Percentiles rank a stretch among this genome's conserved stretches.
phyloP scores from a whole-genome alignment of 345 rosid genomes.

The Eutrema yunnanense region DNA sequence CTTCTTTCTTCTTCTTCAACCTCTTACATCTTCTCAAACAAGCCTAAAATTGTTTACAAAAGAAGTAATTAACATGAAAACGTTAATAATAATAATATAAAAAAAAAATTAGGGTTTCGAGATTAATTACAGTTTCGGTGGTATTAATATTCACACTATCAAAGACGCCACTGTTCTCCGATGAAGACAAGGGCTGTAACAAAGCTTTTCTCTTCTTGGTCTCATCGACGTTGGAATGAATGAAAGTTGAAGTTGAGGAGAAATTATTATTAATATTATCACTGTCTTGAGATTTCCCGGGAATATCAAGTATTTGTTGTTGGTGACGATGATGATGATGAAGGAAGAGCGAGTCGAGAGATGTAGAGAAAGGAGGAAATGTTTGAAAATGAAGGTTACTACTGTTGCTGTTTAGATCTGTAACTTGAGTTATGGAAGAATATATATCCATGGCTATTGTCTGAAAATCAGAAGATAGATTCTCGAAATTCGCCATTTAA shows the following conservation, averaged over 20 bases:
- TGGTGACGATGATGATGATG: slow-evolving; percentile 13
- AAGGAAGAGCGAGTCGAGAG: slow-evolving; percentile 35
- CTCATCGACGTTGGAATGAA: slow-evolving; percentile 10
- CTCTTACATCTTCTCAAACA: slow-evolving; percentile 44
- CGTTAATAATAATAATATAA: not conserved
- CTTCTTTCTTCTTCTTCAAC: slow-evolving; percentile 33
- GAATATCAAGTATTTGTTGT: slow-evolving; percentile 28
- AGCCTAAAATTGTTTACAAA: not conserved
- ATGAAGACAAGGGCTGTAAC: slow-evolving; percentile 35
- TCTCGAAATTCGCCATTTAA: slow-evolving; percentile 27
- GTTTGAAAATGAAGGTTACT: slow-evolving; percentile 26
- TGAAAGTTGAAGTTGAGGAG: slow-evolving; percentile 18
- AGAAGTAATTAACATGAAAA: not conserved
- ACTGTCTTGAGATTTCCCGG: slow-evolving; percentile 21
- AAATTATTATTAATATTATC: slow-evolving; percentile 11
- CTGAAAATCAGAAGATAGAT: slow-evolving; percentile 20
- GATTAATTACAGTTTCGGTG: slow-evolving; percentile 23
- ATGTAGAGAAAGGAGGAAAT: slow-evolving; percentile 30
- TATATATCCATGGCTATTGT: slow-evolving; percentile 24
- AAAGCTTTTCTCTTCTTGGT: slow-evolving; percentile 33
- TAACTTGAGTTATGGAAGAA: slow-evolving; percentile 29
- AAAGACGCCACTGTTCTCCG: slow-evolving; percentile 33
- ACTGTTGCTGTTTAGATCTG: slow-evolving; percentile 31
- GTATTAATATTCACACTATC: slow-evolving; percentile 7
- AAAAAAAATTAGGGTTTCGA: slow-evolving; percentile 7